These are phyloP conservation scores for Chenopodium formosanum DNA, from an alignment of 148 eudicot species.

Conservation along the genomic window DNA sequence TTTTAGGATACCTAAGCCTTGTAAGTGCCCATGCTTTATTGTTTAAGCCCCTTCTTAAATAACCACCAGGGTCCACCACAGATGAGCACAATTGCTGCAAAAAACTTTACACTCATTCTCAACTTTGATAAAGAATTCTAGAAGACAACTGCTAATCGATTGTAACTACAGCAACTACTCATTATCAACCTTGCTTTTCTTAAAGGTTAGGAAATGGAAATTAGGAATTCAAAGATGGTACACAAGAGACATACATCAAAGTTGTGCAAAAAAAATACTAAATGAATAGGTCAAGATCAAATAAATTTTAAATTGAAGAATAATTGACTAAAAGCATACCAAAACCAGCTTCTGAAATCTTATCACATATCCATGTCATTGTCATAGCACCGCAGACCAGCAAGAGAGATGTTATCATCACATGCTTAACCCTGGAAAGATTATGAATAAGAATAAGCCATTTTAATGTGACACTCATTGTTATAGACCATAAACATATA, in stretches of 20 bases:
- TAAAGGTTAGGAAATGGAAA: not conserved
- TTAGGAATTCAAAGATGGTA: not conserved
- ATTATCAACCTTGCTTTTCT: not conserved
- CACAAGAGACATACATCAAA: not conserved
- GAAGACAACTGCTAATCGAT: not conserved
- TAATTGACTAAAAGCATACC: conserved; percentile 44
- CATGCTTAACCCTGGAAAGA: conserved; percentile 75
- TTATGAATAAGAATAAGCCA: conserved; percentile 4
- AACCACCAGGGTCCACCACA: not conserved
- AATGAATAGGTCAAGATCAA: not conserved
- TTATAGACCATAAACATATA: not conserved
- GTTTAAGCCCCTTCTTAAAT: not conserved
- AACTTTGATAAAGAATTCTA: not conserved
- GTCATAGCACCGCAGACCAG: conserved; percentile 92
- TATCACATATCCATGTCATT: conserved; percentile 92
- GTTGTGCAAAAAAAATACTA: not conserved
- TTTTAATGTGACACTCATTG: not conserved
- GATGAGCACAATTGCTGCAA: not conserved
- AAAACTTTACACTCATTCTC: too few relatives aligned
- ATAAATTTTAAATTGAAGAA: not conserved
- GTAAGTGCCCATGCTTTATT: too few relatives aligned
- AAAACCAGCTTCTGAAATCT: conserved; percentile 87
- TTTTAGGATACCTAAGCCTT: too few relatives aligned
- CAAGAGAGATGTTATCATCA: conserved; percentile 69
- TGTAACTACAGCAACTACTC: not conserved